phyloP scores from a whole-genome alignment of 129 eudicot genomes.

The Scalesia atractyloides region DNA sequence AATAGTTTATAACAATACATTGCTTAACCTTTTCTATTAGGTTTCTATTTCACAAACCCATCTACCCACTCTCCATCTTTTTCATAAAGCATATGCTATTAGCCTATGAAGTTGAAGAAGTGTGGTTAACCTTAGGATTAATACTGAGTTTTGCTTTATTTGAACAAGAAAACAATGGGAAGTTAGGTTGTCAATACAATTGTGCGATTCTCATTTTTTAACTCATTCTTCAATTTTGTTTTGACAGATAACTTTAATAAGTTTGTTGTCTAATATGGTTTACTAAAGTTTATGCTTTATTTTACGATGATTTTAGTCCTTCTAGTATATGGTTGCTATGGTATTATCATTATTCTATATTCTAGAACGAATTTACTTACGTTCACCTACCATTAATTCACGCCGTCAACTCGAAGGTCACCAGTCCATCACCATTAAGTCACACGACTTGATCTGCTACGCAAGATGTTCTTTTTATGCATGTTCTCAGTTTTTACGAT shows the following conservation, averaged over 20 bases:
- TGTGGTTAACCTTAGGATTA: not conserved
- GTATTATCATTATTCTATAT: not conserved
- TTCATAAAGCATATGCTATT: not conserved
- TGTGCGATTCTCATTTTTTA: not conserved
- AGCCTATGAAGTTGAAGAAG: not conserved
- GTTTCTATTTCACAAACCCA: not conserved
- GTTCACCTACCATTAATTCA: not conserved
- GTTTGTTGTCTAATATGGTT: not conserved
- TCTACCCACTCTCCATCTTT: not conserved
- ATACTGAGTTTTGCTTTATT: not conserved
- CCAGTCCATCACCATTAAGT: not conserved
- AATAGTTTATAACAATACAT: not conserved
- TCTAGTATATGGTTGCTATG: not conserved
- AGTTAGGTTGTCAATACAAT: not conserved
- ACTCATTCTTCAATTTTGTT: not conserved
- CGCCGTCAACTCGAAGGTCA: not conserved
- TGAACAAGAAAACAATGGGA: not conserved
- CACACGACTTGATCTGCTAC: no score
- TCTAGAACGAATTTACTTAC: not conserved
- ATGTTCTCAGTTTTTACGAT: no score
- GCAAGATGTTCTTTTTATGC: no score
- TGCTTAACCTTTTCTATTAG: not conserved
- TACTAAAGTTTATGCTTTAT: constrained; percentile 1
- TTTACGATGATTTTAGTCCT: not conserved
- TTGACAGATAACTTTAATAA: not conserved